Evolutionary conservation across 1,284 basidiomycete species (phyloP).

Genomic region (Tylopilus orsonianus): DNA sequence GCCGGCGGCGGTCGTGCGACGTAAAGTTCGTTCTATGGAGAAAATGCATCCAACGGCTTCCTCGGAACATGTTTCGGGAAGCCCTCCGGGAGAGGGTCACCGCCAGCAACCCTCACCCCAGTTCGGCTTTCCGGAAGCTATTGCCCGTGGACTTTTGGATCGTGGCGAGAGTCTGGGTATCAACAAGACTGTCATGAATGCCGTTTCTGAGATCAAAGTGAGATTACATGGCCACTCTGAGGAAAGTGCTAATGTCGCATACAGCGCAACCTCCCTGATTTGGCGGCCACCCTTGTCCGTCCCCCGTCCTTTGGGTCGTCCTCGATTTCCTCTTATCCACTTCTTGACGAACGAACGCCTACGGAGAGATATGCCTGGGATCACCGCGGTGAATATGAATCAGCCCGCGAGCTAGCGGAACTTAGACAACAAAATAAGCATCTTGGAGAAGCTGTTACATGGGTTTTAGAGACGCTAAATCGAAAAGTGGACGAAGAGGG

Average conservation of each 20-base stretch:
- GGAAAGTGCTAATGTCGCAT: constrained; percentile 8
- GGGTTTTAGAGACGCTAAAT: constrained; percentile 70
- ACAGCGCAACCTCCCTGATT: constrained; percentile 81
- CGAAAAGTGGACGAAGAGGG: constrained; percentile 39
- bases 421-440: constrained; percentile 54
- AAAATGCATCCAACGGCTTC: constrained; percentile 30
- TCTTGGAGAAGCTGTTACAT: constrained; percentile 65
- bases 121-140: constrained; percentile 62
- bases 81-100: constrained; percentile 30
- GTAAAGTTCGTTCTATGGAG: constrained; percentile 35
- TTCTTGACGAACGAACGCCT: constrained; percentile 56
- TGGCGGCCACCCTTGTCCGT: constrained; percentile 66
- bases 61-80: constrained; percentile 19
- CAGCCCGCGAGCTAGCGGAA: constrained; percentile 59
- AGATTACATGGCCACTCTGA: constrained; percentile 17
- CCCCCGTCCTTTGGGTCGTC: constrained; percentile 44
- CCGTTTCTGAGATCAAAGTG: constrained; percentile 72
- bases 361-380: constrained; percentile 66
- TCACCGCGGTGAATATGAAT: constrained; percentile 60
- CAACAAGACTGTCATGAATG: constrained; percentile 76
- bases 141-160: constrained; percentile 71
- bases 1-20: constrained; percentile 42
- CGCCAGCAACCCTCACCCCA: constrained; percentile 46
- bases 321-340: constrained; percentile 53
- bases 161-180: constrained; percentile 77